Conservation (phyloP, 805 yeast species). For the Wickerhamiella lipophila region DNA sequence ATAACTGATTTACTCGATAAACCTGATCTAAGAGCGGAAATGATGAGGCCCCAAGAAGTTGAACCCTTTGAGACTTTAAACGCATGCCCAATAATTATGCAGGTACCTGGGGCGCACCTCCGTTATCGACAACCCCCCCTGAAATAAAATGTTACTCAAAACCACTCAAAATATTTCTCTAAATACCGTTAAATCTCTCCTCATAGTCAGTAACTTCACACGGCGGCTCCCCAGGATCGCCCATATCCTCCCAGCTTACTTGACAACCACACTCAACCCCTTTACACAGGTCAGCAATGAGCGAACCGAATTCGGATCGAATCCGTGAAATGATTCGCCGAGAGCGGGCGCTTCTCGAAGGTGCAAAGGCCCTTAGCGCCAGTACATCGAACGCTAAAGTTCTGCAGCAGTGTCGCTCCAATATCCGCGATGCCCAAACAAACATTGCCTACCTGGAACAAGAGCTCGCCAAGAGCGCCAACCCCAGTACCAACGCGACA, state of each 20-base stretch:
- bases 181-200: too few relatives aligned
- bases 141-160: too few relatives aligned
- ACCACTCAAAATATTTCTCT: too few relatives aligned
- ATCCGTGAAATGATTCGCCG: conserved; percentile 72
- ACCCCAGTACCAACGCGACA: conserved; percentile 9
- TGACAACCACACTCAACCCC: conserved; percentile 2
- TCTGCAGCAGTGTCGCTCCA: conserved; percentile 80
- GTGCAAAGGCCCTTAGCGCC: conserved; percentile 69
- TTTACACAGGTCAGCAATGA: conserved; percentile 5
- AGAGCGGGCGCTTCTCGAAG: conserved; percentile 75
- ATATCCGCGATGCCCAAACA: conserved; percentile 80
- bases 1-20: too few relatives aligned
- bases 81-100: too few relatives aligned
- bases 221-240: not conserved
- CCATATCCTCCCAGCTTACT: not conserved
- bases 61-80: too few relatives aligned
- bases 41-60: too few relatives aligned
- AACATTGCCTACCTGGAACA: conserved; percentile 81
- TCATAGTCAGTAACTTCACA: too few relatives aligned
- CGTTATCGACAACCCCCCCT: too few relatives aligned
- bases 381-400: conserved; percentile 69
- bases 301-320: conserved; percentile 10
- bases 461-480: conserved; percentile 41
- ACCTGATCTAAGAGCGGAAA: too few relatives aligned
- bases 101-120: too few relatives aligned